Evolutionary conservation across 2,329 filamentous ascomycete species (phyloP).

Genomic region (Chaetomium olivaceum): DNA sequence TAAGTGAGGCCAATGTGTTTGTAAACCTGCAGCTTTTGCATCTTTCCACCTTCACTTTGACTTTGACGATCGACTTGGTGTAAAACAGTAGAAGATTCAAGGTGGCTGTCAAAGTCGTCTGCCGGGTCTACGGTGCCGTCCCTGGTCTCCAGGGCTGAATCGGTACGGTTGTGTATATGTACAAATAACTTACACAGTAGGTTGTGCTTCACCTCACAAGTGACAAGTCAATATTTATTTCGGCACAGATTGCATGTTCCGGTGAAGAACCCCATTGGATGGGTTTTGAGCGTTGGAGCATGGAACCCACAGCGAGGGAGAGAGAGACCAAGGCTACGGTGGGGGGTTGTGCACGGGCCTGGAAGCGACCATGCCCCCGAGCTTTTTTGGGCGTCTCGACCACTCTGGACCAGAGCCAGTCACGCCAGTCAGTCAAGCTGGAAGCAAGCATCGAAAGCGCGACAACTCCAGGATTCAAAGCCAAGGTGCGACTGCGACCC

Average conservation of each 20-base stretch:
- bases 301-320: neutral
- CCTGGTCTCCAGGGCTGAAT: neutral
- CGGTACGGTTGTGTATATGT: neutral
- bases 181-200: neutral
- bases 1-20: too few species aligned
- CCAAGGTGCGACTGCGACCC: slow-evolving; percentile 5
- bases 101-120: too few species aligned
- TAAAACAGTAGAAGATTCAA: too few species aligned
- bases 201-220: neutral
- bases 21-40: too few species aligned
- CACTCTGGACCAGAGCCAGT: neutral
- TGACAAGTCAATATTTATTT: too few species aligned
- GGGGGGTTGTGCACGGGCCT: slow-evolving; percentile 11
- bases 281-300: neutral
- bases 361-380: neutral
- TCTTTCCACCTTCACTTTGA: too few species aligned
- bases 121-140: too few species aligned
- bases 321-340: neutral
- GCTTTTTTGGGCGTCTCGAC: neutral
- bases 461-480: slow-evolving; percentile 1
- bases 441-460: slow-evolving; percentile 1
- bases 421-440: too few species aligned
- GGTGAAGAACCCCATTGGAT: neutral
- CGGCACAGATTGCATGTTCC: neutral
- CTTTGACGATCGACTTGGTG: too few species aligned